A percentile compares a stretch with the other conserved stretches of the same genome.
Evolutionary conservation across 2,329 filamentous ascomycete genomes (phyloP).

Genomic region (Phyllosticta citribraziliensis): DNA sequence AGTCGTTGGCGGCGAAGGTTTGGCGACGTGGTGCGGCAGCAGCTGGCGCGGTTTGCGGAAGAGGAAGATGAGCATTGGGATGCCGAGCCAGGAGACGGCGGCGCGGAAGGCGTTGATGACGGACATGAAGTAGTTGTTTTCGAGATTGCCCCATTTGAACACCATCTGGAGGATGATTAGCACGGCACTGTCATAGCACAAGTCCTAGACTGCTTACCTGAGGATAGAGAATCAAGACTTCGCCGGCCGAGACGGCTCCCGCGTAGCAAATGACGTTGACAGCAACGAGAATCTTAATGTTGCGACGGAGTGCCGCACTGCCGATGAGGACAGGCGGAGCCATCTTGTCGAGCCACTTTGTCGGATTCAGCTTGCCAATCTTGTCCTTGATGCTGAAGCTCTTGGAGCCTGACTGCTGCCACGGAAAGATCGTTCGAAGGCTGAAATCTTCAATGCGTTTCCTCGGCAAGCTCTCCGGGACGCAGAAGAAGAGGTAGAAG

Average conservation of each 20-base stretch:
- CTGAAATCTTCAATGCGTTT: background rate
- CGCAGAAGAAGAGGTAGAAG: constrained; percentile 10
- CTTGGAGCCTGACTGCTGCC: background rate
- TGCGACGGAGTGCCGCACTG: constrained; percentile 1
- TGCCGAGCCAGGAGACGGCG: constrained; percentile 11
- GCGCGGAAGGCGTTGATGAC: constrained; percentile 13
- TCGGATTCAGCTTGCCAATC: constrained; percentile 6
- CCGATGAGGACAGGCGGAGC: background rate
- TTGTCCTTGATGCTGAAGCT: background rate
- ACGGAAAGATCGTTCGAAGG: background rate
- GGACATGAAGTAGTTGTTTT: constrained; percentile 13
- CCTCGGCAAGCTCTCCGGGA: constrained; percentile 8
- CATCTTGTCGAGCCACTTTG: constrained; percentile 8
- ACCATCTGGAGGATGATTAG: constrained; percentile 1
- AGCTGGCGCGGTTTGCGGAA: constrained; percentile 5
- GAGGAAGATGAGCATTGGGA: constrained; percentile 11
- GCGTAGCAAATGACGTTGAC: constrained; percentile 12
- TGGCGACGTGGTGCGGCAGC: background rate
- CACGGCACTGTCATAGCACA: background rate
- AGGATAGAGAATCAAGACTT: constrained; percentile 12
- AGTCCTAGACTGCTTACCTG: background rate
- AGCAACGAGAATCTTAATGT: constrained; percentile 9
- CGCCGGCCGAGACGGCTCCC: constrained; percentile 6
- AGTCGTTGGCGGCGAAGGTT: background rate
- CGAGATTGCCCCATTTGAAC: constrained; percentile 13